Conservation (phyloP, 2,329 filamentous ascomycete genomes). For the Fusarium pseudograminearum region DNA sequence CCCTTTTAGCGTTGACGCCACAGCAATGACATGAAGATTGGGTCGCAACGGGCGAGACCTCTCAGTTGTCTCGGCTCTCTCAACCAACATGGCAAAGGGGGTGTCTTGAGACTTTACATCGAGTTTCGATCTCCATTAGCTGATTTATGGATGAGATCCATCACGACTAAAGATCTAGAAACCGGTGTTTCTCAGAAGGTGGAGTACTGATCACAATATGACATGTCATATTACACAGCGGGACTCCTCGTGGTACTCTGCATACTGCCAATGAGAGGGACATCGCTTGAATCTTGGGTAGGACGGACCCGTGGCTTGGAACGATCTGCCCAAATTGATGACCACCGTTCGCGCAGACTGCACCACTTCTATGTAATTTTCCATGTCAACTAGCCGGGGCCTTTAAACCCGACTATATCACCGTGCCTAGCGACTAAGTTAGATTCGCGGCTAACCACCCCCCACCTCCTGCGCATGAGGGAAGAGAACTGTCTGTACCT, state of each 20-base stretch:
- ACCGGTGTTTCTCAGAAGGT: conserved; percentile 16
- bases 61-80: conserved; percentile 1
- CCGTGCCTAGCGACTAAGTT: not conserved
- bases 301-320: conserved; percentile 30
- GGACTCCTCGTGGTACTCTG: conserved; percentile 38
- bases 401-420: conserved; percentile 7
- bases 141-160: conserved; percentile 15
- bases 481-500: conserved; percentile 1
- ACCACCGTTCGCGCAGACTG: conserved; percentile 24
- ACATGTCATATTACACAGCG: conserved; percentile 42
- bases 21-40: conserved; percentile 13
- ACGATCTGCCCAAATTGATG: conserved; percentile 24
- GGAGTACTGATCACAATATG: conserved; percentile 44
- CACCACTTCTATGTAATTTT: conserved; percentile 10
- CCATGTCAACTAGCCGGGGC: conserved; percentile 9
- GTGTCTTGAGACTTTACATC: conserved; percentile 2
- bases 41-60: conserved; percentile 9
- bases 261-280: conserved; percentile 33
- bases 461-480: conserved; percentile 32
- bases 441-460: conserved; percentile 11
- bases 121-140: conserved; percentile 10
- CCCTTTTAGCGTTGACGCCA: conserved; percentile 17
- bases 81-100: conserved; percentile 7
- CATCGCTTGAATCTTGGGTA: conserved; percentile 20
- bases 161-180: conserved; percentile 9